Conservation (phyloP, 495 filamentous ascomycete genomes). For the Podospora didyma region DNA sequence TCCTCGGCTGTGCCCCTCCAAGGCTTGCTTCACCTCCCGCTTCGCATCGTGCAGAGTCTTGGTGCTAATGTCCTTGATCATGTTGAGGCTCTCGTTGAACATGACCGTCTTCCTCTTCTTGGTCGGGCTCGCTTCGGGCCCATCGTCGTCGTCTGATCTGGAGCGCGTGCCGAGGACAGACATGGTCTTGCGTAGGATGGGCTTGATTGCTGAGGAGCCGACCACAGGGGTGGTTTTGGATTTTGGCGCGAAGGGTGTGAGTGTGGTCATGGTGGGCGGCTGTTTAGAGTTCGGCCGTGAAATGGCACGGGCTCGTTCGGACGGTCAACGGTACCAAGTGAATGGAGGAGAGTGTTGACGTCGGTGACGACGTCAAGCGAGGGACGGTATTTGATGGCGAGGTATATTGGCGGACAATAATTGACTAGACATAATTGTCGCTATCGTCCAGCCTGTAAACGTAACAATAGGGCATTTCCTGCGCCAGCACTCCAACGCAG, state of each 20-base stretch:
- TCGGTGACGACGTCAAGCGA: background rate
- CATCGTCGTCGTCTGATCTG: slow-evolving; percentile 37
- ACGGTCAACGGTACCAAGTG: background rate
- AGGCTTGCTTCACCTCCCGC: slow-evolving; percentile 69
- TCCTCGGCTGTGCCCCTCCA: slow-evolving; percentile 62
- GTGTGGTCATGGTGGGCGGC: slow-evolving; percentile 23
- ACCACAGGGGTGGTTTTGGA: slow-evolving; percentile 15
- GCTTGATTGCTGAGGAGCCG: slow-evolving; percentile 33
- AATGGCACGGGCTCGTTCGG: too few relatives aligned
- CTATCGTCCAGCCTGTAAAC: background rate
- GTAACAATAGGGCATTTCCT: background rate
- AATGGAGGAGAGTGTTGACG: background rate
- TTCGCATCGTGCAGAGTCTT: slow-evolving; percentile 52
- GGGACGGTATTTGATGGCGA: slow-evolving; percentile 1
- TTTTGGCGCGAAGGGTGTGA: slow-evolving; percentile 23
- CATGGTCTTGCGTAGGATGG: slow-evolving; percentile 40
- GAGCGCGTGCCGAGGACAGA: slow-evolving; percentile 34
- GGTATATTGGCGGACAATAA: slow-evolving; percentile 1
- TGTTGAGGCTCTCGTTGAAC: slow-evolving; percentile 69
- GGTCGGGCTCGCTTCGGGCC: slow-evolving; percentile 44
- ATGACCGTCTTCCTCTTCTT: slow-evolving; percentile 59
- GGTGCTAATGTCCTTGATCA: slow-evolving; percentile 50
- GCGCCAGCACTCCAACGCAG: background rate
- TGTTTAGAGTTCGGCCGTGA: background rate
- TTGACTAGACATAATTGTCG: slow-evolving; percentile 11